Base-by-base conservation (phyloP, 2,329 filamentous ascomycete species). In the Phaeosphaeriaceae sp. region DNA sequence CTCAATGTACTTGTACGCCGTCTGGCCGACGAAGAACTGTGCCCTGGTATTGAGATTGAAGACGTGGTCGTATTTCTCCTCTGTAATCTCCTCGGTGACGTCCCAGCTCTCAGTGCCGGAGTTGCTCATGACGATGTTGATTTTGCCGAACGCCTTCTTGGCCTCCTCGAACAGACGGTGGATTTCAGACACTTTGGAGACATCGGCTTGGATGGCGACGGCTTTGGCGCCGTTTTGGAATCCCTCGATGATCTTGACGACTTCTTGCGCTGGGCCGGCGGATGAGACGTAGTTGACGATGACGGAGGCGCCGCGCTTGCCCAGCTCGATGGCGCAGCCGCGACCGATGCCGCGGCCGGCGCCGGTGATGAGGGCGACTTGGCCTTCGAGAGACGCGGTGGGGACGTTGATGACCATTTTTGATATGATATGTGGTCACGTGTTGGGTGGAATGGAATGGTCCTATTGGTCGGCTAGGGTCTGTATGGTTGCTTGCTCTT, bases 1-100 rank as follows among this genome's bases (percentile, higher is more conserved):
- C 72, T 88, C 84, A 63, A 91, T 84, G 79, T 91, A 82, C 79
- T 89, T 89, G 78, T 90, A 89, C 7, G 86, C 90, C 57, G 90
- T 87, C 79, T 91, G 89, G 20, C 89, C 90, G 52, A 92, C 89
- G 76, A 92, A 92, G 82, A 92, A 92, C 78, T 92, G 88, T 48
- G 88, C 88, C 9, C 87, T 81, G 7, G 88, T 85, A 78, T 91
- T 91, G 74, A 90, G 78, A 79, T 81, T 83, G 81, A 91, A 89
- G 64, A 90, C 88, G 61, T 88, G 86, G 75, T 91, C 88, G 73
- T 86, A 91, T 78, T 90, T 88, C 80, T 90, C 88, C 74, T 88
- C 86, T 4, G 86, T 82, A 57, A 90, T 87, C 67, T 90, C 87
- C 79, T 88, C 86, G 58, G 88, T 84, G 76, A 88, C 86, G 61